Evolutionary conservation across 192 early-diverging fungal species (phyloP).

Genomic region (Umbelopsis sp.): DNA sequence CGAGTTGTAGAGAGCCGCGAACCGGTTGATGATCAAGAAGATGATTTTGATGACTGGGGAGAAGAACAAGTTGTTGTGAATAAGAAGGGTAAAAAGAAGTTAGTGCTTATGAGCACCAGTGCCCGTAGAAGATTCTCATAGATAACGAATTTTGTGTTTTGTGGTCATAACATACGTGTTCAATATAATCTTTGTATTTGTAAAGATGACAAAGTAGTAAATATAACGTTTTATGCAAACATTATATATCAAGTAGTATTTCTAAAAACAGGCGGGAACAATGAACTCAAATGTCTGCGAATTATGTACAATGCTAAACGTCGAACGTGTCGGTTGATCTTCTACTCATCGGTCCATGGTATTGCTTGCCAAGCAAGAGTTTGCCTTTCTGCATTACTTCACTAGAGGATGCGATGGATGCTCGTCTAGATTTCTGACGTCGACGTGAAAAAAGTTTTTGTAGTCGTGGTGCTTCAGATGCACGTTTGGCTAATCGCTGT

Average conservation of each 20-base stretch:
- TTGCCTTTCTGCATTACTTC: conserved; percentile 14
- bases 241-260: neutral
- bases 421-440: neutral
- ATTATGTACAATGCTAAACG: neutral
- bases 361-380: conserved; percentile 4
- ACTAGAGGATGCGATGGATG: neutral
- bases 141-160: neutral
- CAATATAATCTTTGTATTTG: too few relatives aligned
- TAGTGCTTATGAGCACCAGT: conserved; percentile 42
- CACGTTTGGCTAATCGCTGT: neutral
- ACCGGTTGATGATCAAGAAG: conserved; percentile 36
- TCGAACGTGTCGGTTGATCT: neutral
- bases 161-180: too few relatives aligned
- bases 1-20: conserved; percentile 37
- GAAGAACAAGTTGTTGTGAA: conserved; percentile 44
- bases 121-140: conserved; percentile 33
- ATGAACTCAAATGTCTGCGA: too few relatives aligned
- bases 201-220: too few relatives aligned
- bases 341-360: conserved; percentile 8
- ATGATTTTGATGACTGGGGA: conserved; percentile 40
- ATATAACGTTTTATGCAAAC: neutral
- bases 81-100: conserved; percentile 51
- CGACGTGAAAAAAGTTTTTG: neutral
- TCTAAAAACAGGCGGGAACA: too few relatives aligned
- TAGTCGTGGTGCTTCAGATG: neutral